Evolutionary conservation across 352 stramenopile genomes (phyloP), one percentile per base, ranked within the genome.

Genomic region (Phytophthora cactorum): DNA sequence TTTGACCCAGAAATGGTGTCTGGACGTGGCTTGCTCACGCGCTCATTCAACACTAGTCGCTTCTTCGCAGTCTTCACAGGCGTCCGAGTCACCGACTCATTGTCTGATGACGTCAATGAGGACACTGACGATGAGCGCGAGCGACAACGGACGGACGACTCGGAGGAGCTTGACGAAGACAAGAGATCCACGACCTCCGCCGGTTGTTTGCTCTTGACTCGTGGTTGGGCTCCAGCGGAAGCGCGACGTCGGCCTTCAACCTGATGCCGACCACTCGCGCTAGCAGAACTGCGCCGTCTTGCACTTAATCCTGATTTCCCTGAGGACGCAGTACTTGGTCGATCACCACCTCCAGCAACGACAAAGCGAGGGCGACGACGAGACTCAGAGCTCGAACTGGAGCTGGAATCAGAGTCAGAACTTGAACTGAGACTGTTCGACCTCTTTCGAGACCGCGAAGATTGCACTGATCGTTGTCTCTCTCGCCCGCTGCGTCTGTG

Each of bases 141-240:
- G 5, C 39, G 49, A 10, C 29, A 1, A 31, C 47, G 25, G 17
- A 49, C 17, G 15, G 58, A 63, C 15, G 55, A 58, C 22, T 61
- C 63, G 2, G 68, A 70, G 17, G 51, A 70, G 11, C 66, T 74
- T 9, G 61, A 75, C 1, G 61, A 74, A 15, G 68, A 75, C 25
- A 67, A 27, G 2, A 75, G 39, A 39, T 75, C 57, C 15, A 75
- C 68, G 4, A 75, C 28, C 14, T 75, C 51, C 32, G 12, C 38
- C 14, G 45, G 11, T 15, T 46, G 17, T 14, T 55, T 44, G n/a
- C 22, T 64, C 27, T 63, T 51, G 4, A 32, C 10, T 9, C 54
- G 3, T n/a, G 22, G 7, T 44, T 54, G 36, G 12, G 32, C 14
- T 11, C n/a, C 39, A 31, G 32, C 29, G n/a, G 41, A 39, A 49